Evolutionary conservation across 75 land plant species (phyloP).

Genomic region (Pinus tabuliformis): DNA sequence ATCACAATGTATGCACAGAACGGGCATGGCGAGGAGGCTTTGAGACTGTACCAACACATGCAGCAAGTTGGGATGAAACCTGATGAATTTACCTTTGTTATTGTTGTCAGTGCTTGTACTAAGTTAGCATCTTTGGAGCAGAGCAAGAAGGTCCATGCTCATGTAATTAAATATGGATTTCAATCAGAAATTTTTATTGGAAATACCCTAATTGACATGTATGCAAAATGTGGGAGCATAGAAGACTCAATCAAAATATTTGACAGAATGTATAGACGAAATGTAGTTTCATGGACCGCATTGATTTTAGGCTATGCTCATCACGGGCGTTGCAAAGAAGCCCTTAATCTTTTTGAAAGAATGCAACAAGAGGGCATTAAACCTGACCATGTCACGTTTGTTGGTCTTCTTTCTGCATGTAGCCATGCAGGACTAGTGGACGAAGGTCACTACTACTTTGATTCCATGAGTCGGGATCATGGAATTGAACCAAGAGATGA

Average conservation of each 20-base stretch:
- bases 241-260: conserved; percentile 44
- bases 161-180: conserved; percentile 34
- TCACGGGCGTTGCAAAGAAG: conserved; percentile 43
- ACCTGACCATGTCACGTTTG: conserved; percentile 53
- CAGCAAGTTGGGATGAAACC: conserved; percentile 15
- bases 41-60: conserved; percentile 38
- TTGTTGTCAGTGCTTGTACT: conserved; percentile 47
- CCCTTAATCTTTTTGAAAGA: conserved; percentile 28
- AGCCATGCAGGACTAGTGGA: conserved; percentile 60
- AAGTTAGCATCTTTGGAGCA: conserved; percentile 34
- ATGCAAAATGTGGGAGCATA: conserved; percentile 60
- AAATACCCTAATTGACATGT: conserved; percentile 66
- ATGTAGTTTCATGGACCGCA: conserved; percentile 66
- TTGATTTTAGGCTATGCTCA: conserved; percentile 61
- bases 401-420: conserved; percentile 55
- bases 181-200: conserved; percentile 27
- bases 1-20: conserved; percentile 51
- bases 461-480: conserved; percentile 34
- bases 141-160: conserved; percentile 41
- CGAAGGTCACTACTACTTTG: conserved; percentile 34
- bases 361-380: conserved; percentile 29
- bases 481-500: conserved; percentile 39
- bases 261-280: conserved; percentile 21
- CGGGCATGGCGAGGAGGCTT: conserved; percentile 31
- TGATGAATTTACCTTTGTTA: conserved; percentile 45